Conservation (phyloP, 768 basidiomycete genomes). For the Coprinopsis sp. region DNA sequence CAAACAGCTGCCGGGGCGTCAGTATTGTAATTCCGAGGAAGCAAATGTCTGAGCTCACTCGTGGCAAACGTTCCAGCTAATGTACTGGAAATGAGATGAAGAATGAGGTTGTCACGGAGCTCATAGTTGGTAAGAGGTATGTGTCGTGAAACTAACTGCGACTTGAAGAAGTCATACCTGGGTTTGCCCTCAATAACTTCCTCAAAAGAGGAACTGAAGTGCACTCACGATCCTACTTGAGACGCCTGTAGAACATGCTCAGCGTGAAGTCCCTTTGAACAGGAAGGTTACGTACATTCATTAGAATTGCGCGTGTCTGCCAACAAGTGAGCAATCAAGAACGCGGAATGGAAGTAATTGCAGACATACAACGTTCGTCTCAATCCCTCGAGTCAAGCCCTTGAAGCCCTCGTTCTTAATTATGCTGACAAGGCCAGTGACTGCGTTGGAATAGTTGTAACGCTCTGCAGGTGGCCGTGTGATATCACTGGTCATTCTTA, state of each 20-base stretch:
- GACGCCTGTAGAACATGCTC: conserved; percentile 45
- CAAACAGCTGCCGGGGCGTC: conserved; percentile 52
- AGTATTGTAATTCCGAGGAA: conserved; percentile 6
- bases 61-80: conserved; percentile 75
- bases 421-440: conserved; percentile 64
- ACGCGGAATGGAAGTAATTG: not conserved
- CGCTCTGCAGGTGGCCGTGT: conserved; percentile 67
- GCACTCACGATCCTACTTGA: conserved; percentile 77
- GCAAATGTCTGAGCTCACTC: conserved; percentile 40
- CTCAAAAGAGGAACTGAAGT: not conserved
- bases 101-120: conserved; percentile 57
- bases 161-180: conserved; percentile 79
- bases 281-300: conserved; percentile 55
- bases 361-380: conserved; percentile 64
- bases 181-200: not conserved
- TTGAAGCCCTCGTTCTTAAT: conserved; percentile 64
- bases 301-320: conserved; percentile 53
- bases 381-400: conserved; percentile 69
- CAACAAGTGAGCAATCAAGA: conserved; percentile 5
- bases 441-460: conserved; percentile 76
- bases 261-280: conserved; percentile 8
- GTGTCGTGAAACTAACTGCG: conserved; percentile 44
- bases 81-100: conserved; percentile 66
- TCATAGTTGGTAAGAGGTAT: conserved; percentile 56
- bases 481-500: conserved; percentile 87